Base-by-base conservation (phyloP, 495 filamentous ascomycete genomes). In the Aspergillus panamensis region DNA sequence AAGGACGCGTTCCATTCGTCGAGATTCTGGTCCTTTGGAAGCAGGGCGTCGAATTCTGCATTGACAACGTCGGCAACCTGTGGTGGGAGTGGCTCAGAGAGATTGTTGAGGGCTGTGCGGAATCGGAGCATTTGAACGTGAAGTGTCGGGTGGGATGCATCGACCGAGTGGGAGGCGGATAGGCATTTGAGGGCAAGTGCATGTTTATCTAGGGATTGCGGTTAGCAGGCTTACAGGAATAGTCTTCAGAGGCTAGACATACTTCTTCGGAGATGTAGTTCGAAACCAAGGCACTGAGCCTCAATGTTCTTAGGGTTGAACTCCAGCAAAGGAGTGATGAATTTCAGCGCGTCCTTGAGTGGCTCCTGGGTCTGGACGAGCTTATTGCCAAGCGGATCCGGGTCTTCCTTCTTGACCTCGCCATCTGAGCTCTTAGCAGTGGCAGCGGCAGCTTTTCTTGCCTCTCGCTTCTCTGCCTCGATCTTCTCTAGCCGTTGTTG, bases 121-220 rank as follows among this genome's bases (percentile, higher is more conserved):
- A 97, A 85, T 57, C 82, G 81, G 54, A 88, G 68, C 29, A 82
- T 75, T 66, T 96, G 90, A 62, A 92, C 84, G 70, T 93, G 88
- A 19, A 92, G 80, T 50, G 79, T 83, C n/a, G 91, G 83, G 66
- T 94, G 77, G 25, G 87, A 81, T 6, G 84, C 72, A 57, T 92
- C 84, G 32, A 96, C 73, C 8, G 81, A 72, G 42, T 81, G 74
- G 30, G 90, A 87, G 20, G 89, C 89, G 33, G 87, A 79, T 43
- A 97, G 80, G 69, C 90, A 96, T 64, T 89, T 91, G 56, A 97
- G 75, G 8, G 95, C 94, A 49, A 93, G 84, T 12, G 92, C 74
- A 59, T 87, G 85, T 76, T 94, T 95, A 68, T 81, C 91, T 97
- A 62, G 45, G 31, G 14, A 39, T 10, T 74, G 73, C 31, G 66